phyloP scores from a whole-genome alignment of 2,329 filamentous ascomycete genomes.

The Cladophialophora chaetospira region DNA sequence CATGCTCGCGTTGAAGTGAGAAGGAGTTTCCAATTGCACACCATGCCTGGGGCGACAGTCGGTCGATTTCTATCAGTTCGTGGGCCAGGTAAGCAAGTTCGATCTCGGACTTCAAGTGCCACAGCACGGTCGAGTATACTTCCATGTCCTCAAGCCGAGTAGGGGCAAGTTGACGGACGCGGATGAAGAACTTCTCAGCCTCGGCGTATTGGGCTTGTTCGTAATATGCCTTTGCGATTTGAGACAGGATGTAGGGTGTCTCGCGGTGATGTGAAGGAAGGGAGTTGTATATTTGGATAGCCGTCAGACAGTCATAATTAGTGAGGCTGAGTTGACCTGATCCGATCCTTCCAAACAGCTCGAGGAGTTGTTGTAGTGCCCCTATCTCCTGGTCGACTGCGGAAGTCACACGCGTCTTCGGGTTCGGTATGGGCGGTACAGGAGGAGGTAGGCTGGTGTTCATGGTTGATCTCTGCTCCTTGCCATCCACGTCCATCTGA shows the following conservation, averaged over 20 bases:
- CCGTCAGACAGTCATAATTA: constrained; percentile 76
- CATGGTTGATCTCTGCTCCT: constrained; percentile 52
- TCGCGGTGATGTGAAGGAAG: constrained; percentile 77
- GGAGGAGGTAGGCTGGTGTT: constrained; percentile 38
- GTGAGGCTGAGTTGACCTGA: constrained; percentile 76
- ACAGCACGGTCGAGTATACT: constrained; percentile 97
- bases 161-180: constrained; percentile 76
- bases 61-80: constrained; percentile 81
- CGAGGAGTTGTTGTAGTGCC: constrained; percentile 73
- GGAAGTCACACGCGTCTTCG: constrained; percentile 35
- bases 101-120: constrained; percentile 91
- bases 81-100: constrained; percentile 91
- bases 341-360: constrained; percentile 79
- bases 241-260: constrained; percentile 89
- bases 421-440: constrained; percentile 34
- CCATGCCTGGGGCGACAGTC: constrained; percentile 92
- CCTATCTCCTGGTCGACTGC: constrained; percentile 65
- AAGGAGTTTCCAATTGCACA: constrained; percentile 93
- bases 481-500: constrained; percentile 68
- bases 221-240: constrained; percentile 87
- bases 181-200: constrained; percentile 81
- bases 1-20: constrained; percentile 87
- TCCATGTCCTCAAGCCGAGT: constrained; percentile 93
- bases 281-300: constrained; percentile 71
- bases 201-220: constrained; percentile 85